These are phyloP conservation scores for Aureobasidium sp. DNA, from an alignment of 2,329 filamentous ascomycete genomes.

Conservation along the genomic window DNA sequence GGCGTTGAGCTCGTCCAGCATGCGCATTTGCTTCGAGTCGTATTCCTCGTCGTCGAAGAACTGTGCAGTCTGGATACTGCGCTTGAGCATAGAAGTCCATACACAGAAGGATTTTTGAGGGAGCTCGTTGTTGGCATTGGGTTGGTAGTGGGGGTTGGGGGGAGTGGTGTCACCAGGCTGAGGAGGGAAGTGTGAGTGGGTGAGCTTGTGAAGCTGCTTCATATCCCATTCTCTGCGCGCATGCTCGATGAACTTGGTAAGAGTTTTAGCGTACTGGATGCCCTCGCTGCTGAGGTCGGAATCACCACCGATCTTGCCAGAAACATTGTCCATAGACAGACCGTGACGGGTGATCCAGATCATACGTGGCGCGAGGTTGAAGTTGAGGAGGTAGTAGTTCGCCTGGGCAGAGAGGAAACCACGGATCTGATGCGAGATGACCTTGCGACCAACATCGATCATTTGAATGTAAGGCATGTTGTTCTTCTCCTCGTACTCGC, in stretches of 20 bases:
- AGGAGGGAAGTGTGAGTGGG: constrained; percentile 76
- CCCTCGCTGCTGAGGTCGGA: constrained; percentile 76
- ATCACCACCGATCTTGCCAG: constrained; percentile 85
- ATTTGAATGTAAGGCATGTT: constrained; percentile 95
- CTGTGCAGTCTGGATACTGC: constrained; percentile 78
- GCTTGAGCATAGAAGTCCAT: constrained; percentile 94
- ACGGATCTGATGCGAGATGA: constrained; percentile 80
- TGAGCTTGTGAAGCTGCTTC: constrained; percentile 69
- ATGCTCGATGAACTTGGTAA: constrained; percentile 74
- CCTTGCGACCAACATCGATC: constrained; percentile 93
- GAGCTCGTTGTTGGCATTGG: constrained; percentile 30
- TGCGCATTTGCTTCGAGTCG: constrained; percentile 94
- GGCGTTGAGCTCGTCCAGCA: constrained; percentile 93
- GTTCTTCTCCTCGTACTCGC: constrained; percentile 80
- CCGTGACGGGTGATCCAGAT: constrained; percentile 98
- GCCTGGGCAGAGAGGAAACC: constrained; percentile 90
- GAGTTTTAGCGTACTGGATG: constrained; percentile 64
- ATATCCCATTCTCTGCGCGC: constrained; percentile 76
- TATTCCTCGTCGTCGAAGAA: constrained; percentile 94
- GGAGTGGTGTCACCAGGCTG: constrained; percentile 85
- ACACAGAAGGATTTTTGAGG: constrained; percentile 60
- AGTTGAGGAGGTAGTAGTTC: constrained; percentile 90
- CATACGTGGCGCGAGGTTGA: constrained; percentile 88
- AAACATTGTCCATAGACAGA: constrained; percentile 78
- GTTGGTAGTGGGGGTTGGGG: constrained; percentile 77